These are phyloP conservation scores for Aspergillus saccharolyticus DNA, from an alignment of 495 filamentous ascomycete species.

Conservation along the genomic window DNA sequence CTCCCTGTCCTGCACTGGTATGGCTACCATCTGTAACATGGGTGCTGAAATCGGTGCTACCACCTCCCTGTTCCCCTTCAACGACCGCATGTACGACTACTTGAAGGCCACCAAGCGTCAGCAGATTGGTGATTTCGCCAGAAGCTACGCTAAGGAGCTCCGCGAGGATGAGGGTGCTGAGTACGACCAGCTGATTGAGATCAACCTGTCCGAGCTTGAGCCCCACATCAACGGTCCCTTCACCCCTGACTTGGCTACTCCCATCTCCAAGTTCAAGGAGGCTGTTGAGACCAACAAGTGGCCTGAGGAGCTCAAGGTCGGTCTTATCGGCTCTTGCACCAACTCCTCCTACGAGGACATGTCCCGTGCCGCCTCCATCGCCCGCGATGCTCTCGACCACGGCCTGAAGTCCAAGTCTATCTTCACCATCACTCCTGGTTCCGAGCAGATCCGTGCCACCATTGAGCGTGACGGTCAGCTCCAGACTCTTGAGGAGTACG, in stretches of 20 bases:
- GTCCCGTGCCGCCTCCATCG: conserved; percentile 91
- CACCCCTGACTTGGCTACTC: conserved; percentile 98
- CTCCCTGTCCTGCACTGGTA: conserved; percentile 60
- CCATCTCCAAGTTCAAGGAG: conserved; percentile 94
- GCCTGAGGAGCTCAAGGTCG: conserved; percentile 97
- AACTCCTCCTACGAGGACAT: conserved; percentile 99
- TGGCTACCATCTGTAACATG: conserved; percentile 74
- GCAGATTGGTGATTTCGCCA: conserved; percentile 85
- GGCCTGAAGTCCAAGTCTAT: conserved; percentile 89
- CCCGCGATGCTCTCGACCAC: conserved; percentile 87
- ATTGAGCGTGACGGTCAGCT: conserved; percentile 95
- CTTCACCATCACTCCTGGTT: conserved; percentile 94
- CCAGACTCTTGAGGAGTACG: conserved; percentile 94
- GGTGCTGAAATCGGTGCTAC: conserved; percentile 94
- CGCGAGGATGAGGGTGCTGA: conserved; percentile 87
- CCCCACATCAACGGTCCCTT: conserved; percentile 99
- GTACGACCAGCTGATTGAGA: conserved; percentile 94
- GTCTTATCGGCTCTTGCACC: conserved; percentile 91
- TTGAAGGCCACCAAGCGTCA: conserved; percentile 86
- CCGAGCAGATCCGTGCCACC: conserved; percentile 95
- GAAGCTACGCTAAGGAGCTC: conserved; percentile 79
- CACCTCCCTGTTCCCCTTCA: conserved; percentile 98
- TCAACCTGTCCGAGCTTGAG: conserved; percentile 92
- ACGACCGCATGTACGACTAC: conserved; percentile 96
- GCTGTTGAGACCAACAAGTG: conserved; percentile 91